Percentiles rank a stretch among this genome's conserved stretches.
Conservation (phyloP, 2,329 filamentous ascomycete genomes). For the Phoma sp. region DNA sequence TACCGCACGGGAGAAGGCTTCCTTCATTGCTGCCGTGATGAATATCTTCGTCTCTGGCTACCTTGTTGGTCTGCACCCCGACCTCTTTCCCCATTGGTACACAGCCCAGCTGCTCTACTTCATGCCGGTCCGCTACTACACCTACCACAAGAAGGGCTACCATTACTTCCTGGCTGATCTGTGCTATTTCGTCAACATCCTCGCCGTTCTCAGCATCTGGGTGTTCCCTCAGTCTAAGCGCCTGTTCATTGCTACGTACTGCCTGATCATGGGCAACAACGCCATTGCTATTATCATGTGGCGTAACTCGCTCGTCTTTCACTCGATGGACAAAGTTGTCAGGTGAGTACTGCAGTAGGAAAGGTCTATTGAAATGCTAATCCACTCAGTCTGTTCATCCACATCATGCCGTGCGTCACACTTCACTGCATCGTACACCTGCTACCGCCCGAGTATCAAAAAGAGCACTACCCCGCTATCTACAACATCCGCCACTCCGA, state of each 20-base stretch:
- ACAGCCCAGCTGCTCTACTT: constrained; percentile 87
- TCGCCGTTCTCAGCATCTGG: constrained; percentile 84
- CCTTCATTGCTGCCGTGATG: constrained; percentile 93
- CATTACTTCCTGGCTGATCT: constrained; percentile 92
- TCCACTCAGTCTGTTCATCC: constrained; percentile 79
- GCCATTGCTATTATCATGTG: constrained; percentile 98
- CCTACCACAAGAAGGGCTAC: constrained; percentile 88
- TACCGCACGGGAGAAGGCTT: constrained; percentile 88
- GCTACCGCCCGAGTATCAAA: constrained; percentile 68
- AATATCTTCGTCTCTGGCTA: constrained; percentile 98
- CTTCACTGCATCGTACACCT: constrained; percentile 93
- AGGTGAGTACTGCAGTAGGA: constrained; percentile 57
- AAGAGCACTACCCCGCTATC: constrained; percentile 79
- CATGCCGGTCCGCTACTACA: constrained; percentile 93
- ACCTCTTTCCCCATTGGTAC: constrained; percentile 94
- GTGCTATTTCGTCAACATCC: constrained; percentile 96
- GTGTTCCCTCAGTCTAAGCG: constrained; percentile 88
- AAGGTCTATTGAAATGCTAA: constrained; percentile 18
- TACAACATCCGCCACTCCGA: constrained; percentile 75
- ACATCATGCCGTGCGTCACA: constrained; percentile 97
- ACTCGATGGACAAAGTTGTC: constrained; percentile 97
- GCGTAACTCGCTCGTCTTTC: constrained; percentile 97
- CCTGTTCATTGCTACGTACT: constrained; percentile 90
- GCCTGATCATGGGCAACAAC: constrained; percentile 94
- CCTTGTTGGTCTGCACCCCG: constrained; percentile 81